Base-by-base conservation (phyloP, 495 filamentous ascomycete species). In the Penicillium macrosclerotiorum region DNA sequence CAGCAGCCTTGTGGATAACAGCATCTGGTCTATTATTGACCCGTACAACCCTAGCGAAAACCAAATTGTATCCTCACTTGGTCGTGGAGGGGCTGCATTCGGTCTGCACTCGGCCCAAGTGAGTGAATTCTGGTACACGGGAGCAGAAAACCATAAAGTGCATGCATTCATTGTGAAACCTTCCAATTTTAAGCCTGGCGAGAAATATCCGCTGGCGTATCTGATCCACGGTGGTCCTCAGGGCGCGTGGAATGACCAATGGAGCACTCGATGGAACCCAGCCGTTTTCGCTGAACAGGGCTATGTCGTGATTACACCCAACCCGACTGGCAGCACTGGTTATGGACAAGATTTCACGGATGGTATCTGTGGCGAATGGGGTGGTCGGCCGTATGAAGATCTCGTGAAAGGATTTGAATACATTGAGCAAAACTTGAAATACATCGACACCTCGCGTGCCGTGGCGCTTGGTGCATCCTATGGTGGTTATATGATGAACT, bases 261-360 rank as follows among this genome's bases (percentile, higher is more conserved):
- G 90, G 90, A 85, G 78, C 47, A 95, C 87, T 1, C 74, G 91
- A 12, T 95, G 91, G 91, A 96, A 96, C 50, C 89, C 88, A 0
- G 89, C 88, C 5, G 77, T 94, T 4, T 95, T 92, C 59, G 90
- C 91, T 3, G 90, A 95, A 62, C 88, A 94, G 59, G 91, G 90
- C 9, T 95, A 94, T 50, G 81, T 95, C 9, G 88, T 89, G 8
- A 79, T 96, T 16, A 77, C 80, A n/a, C 89, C 90, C 5, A 95
- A 96, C 55, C 90, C 90, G 8, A 94, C 89, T 0, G 90, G 90
- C 8, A 86, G 81, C 49, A 92, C 89, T 13, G 85, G 88, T 1
- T 95, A 94, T 51, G 90, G 90, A 4, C 89, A 91, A 67, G 72
- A 72, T 2, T 82, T 91, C 43, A 82, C 84, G 8, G 83, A 95